Base-by-base conservation (phyloP, 2,329 filamentous ascomycete species). In the Calonectria montana region DNA sequence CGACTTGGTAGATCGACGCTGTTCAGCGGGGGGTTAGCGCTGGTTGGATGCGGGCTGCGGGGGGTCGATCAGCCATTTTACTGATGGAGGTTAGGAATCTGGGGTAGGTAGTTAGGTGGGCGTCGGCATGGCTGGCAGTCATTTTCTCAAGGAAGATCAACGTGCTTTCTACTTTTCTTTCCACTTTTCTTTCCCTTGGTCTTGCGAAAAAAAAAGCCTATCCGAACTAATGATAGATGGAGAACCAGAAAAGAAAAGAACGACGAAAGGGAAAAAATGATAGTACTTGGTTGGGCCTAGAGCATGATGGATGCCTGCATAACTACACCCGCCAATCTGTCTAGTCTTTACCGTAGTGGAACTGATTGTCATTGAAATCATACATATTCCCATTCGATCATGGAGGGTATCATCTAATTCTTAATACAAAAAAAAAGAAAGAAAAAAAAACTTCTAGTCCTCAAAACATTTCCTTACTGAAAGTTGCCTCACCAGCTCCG, bases 21-120 rank as follows among this genome's bases (percentile, higher is more conserved):
- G 48, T 74, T 70, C 55, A 76, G 70, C 71, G 75, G 70, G 72
- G 76, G 72, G 72, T 77, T 77, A 41, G 67, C 67, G 35, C 53
- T 59, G 41, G 25, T 23, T 23, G 57, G 57, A 59, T 45, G 57
- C 48, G 39, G n/a, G 18, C 41, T 65, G 48, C 27, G 61, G 63
- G 61, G 63, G 57, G 35, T 45, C 61, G 45, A 55, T 35, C 25
- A 18, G 43, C 53, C n/a, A 45, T 16, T n/a, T 37, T 48, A 5
- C 18, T 27, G 45, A 48, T 50, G 47, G 23, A 39, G n/a, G 53
- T 37, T 57, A 29, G 23, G 50, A 65, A 59, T 70, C 62, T 62
- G 67, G 67, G 67, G 67, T 55, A 35, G n/a, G 29, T 31, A 62
- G 67, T 62, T 55, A 35, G n/a, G 31, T 35, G 31, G 7, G 31